Conservation (phyloP, 352 stramenopile species). For the Saprolegnia diclina region DNA sequence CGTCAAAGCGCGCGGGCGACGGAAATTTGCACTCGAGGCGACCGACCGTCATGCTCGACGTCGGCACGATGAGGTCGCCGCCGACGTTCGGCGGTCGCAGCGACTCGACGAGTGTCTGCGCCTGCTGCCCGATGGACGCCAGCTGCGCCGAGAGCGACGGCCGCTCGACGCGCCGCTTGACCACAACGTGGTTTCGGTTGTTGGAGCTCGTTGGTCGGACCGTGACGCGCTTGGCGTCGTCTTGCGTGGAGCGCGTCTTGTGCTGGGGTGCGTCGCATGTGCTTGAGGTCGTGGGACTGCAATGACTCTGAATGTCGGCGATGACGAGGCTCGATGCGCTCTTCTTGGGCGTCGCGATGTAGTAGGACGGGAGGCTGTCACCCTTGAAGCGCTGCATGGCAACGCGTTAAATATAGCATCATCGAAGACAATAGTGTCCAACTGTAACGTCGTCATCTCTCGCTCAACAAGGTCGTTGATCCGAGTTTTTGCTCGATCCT, state of each 20-base stretch:
- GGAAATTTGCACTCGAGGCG: constrained; percentile 24
- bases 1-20: background rate
- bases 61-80: background rate
- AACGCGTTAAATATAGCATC: background rate
- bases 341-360: background rate
- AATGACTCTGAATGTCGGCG: background rate
- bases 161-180: background rate
- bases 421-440: background rate
- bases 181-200: too few relatives aligned
- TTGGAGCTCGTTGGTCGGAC: too few relatives aligned
- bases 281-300: background rate
- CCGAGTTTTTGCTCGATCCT: too few relatives aligned
- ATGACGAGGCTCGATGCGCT: too few relatives aligned
- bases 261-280: background rate
- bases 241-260: background rate
- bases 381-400: background rate
- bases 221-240: background rate
- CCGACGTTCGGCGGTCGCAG: background rate
- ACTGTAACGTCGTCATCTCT: too few relatives aligned
- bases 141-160: constrained; percentile 14
- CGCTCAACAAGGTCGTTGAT: too few relatives aligned
- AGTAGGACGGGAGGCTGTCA: background rate
- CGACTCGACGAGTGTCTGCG: background rate
- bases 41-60: background rate
- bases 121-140: background rate